Conservation (phyloP, 495 filamentous ascomycete genomes). For the Aspergillus homomorphus region DNA sequence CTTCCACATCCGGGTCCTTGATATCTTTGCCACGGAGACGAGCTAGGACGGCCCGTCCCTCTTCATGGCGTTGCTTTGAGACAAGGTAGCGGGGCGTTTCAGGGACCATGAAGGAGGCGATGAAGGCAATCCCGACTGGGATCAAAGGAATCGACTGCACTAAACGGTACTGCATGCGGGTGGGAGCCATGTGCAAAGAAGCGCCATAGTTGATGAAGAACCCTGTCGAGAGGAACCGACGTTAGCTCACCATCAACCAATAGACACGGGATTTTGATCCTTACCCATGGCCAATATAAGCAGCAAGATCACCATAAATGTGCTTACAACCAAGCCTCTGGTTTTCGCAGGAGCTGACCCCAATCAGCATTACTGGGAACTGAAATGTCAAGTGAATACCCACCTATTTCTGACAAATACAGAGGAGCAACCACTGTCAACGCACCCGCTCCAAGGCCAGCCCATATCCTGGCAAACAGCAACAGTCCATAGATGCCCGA, state of each 20-base stretch:
- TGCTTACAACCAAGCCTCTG: slow-evolving; percentile 47
- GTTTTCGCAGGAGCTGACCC: slow-evolving; percentile 41
- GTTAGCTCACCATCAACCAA: not conserved
- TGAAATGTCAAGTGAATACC: slow-evolving; percentile 1
- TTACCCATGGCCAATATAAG: slow-evolving; percentile 38
- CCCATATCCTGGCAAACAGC: slow-evolving; percentile 43
- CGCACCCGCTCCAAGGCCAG: slow-evolving; percentile 46
- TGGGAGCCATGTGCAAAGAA: slow-evolving; percentile 36
- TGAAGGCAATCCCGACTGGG: slow-evolving; percentile 36
- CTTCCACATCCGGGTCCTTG: slow-evolving; percentile 28
- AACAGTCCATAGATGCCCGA: slow-evolving; percentile 45
- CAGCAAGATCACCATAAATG: slow-evolving; percentile 49
- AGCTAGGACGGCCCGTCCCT: slow-evolving; percentile 36
- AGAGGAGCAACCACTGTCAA: slow-evolving; percentile 49
- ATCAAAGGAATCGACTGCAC: slow-evolving; percentile 45
- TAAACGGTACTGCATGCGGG: slow-evolving; percentile 41
- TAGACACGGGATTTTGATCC: slow-evolving; percentile 5
- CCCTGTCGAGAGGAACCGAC: slow-evolving; percentile 22
- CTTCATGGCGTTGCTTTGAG: slow-evolving; percentile 33
- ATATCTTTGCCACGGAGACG: slow-evolving; percentile 36
- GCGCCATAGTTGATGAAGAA: slow-evolving; percentile 51
- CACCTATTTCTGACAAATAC: slow-evolving; percentile 50
- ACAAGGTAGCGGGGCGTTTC: slow-evolving; percentile 44
- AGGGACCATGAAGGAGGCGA: slow-evolving; percentile 35
- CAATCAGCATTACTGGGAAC: not conserved